Evolutionary conservation across 331 rosid genomes (phyloP).

Genomic region (Malus hybrid): DNA sequence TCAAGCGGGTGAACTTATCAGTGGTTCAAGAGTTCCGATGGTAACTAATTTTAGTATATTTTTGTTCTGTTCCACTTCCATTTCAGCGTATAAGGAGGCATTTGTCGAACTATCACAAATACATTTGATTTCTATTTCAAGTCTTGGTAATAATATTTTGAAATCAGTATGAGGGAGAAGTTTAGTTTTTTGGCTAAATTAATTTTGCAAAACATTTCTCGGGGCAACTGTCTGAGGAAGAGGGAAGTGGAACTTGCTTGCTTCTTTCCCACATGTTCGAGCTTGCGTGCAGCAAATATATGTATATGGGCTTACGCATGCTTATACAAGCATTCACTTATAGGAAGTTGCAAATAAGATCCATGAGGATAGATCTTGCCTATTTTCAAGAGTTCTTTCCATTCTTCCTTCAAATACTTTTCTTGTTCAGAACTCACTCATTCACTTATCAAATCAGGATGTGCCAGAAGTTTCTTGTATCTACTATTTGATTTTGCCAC

Average conservation of each 20-base stretch:
- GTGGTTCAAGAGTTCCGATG: conserved; percentile 46
- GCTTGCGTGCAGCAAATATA: background rate
- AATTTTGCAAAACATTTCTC: background rate
- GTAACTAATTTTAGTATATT: conserved; percentile 16
- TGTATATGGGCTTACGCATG: background rate
- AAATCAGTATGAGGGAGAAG: background rate
- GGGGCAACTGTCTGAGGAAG: background rate
- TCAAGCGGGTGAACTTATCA: conserved; percentile 75
- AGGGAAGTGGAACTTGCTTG: background rate
- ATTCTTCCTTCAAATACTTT: background rate
- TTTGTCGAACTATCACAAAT: background rate
- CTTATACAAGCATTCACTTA: background rate
- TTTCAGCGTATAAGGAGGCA: background rate
- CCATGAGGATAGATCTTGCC: background rate
- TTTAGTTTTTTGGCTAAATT: background rate
- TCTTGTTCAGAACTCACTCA: background rate
- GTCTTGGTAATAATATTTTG: background rate
- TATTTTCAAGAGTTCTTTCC: background rate
- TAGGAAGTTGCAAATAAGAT: background rate
- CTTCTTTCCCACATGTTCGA: background rate
- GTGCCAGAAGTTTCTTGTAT: background rate
- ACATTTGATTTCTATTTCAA: background rate
- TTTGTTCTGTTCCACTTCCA: conserved; percentile 4
- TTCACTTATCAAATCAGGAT: background rate
- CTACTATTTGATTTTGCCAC: background rate